Conservation (phyloP, 2,329 filamentous ascomycete genomes). For the Trichoderma lentiforme region DNA sequence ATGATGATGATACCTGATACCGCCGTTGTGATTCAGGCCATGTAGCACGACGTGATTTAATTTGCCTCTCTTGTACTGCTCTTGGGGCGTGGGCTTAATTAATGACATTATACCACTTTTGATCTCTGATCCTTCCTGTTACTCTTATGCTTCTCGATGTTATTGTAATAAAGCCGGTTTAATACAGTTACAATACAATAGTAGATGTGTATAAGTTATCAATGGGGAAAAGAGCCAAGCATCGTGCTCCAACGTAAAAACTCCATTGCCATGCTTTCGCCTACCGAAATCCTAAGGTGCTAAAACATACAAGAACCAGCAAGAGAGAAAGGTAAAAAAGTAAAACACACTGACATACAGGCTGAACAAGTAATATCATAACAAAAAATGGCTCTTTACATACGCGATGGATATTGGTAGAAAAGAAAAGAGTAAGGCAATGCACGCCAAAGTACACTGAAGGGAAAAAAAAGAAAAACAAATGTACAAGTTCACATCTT, state of each 20-base stretch:
- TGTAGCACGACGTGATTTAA: constrained; percentile 13
- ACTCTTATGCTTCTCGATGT: neutral
- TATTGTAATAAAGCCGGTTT: no score
- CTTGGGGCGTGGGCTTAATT: constrained; percentile 10
- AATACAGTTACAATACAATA: neutral
- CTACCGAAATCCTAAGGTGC: neutral
- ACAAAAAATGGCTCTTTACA: neutral
- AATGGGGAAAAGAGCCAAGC: neutral
- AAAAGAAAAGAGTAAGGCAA: neutral
- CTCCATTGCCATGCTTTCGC: constrained; percentile 17
- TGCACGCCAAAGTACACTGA: neutral
- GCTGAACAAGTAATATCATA: neutral
- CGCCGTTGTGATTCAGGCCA: constrained; percentile 17
- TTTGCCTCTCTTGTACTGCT: constrained; percentile 13
- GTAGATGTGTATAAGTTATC: neutral
- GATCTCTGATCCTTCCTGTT: neutral
- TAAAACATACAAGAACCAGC: neutral
- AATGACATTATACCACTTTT: constrained; percentile 17
- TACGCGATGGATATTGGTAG: neutral
- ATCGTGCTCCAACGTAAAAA: constrained; percentile 4
- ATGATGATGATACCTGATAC: constrained; percentile 25
- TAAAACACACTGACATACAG: neutral
- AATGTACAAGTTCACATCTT: neutral
- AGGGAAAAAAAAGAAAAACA: neutral
- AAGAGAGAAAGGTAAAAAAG: neutral